phyloP scores from a whole-genome alignment of 768 basidiomycete genomes.

The Mrakia frigida region DNA sequence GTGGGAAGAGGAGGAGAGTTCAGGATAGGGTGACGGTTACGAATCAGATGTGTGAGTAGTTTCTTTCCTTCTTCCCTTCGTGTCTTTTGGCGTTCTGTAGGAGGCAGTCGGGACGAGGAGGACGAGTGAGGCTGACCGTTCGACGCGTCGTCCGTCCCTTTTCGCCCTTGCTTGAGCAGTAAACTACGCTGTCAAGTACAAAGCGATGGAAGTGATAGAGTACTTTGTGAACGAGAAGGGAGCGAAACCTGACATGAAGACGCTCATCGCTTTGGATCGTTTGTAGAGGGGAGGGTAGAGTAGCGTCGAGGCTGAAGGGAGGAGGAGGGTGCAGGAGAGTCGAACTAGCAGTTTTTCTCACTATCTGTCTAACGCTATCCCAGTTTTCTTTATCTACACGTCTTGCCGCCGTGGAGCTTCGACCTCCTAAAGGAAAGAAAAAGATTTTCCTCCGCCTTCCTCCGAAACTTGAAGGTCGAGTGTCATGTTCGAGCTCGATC shows the following conservation, averaged over 20 bases:
- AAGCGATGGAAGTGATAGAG: conserved; percentile 37
- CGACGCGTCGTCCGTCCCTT: neutral
- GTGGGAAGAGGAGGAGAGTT: conserved; percentile 23
- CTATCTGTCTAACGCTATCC: too few relatives aligned
- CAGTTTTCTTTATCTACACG: too few relatives aligned
- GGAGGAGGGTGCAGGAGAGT: too few relatives aligned
- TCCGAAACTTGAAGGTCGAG: too few relatives aligned
- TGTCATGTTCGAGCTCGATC: too few relatives aligned
- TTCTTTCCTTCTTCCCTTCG: too few relatives aligned
- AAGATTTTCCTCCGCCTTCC: too few relatives aligned
- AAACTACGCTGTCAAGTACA: neutral
- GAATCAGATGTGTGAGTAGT: conserved; percentile 21
- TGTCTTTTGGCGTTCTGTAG: too few relatives aligned
- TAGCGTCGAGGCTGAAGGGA: neutral
- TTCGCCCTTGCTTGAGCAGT: neutral
- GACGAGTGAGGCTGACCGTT: neutral
- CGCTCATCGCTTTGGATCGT: conserved; percentile 20
- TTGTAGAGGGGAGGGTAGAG: neutral
- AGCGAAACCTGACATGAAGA: conserved; percentile 31
- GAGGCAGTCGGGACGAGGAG: too few relatives aligned
- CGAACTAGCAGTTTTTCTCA: too few relatives aligned
- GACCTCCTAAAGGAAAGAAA: too few relatives aligned
- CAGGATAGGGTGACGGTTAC: conserved; percentile 18
- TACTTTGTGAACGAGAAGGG: conserved; percentile 44
- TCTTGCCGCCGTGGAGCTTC: too few relatives aligned